Evolutionary conservation across 2,329 filamentous ascomycete species (phyloP), one percentile per base, ranked within the genome.

Genomic region (Aspergillus quadricinctus): DNA sequence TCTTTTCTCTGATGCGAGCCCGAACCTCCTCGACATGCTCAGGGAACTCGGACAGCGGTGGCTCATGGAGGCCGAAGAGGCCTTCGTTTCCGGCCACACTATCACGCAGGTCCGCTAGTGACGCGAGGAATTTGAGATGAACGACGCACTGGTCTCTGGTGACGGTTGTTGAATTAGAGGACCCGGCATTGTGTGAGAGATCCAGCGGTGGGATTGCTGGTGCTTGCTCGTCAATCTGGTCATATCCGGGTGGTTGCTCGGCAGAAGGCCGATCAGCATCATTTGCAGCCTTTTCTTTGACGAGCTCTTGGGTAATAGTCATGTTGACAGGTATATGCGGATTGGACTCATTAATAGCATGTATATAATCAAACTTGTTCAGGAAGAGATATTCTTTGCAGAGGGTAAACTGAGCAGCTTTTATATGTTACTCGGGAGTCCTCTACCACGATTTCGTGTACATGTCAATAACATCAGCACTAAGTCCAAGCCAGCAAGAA

Each of bases 71-170:
- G 2, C 81, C 82, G 72, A 86, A 92, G 1, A 92, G 75, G 0
- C 86, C 85, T 63, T 91, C 85, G 0, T 75, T 82, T 54, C 83
- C 86, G 5, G 85, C 86, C 19, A 92, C 72, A 19, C 83, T 80
- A 57, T 90, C 84, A 59, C 86, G 87, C 53, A 93, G 73, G 35
- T 79, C 79, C 61, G 89, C 82, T 55, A 93, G 80, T 9, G 85
- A 83, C 52, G 85, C 82, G 1, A 93, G 78, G 0, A 93, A 77
- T 69, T 90, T 90, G 28, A 93, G 79, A 69, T 94, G 90, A 0
- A 84, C 87, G 23, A 90, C 81, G 61, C 87, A 90, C 45, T 84
- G 80, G 57, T 86, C 80, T 4, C 70, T 70, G 1, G 77, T 69
- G 53, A 74, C 61, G 1, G 65, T 66, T 7, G 63, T 64, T n/a